These are phyloP conservation scores for Vicia villosa DNA, from an alignment of 306 rosid genomes.

Conservation along the genomic window DNA sequence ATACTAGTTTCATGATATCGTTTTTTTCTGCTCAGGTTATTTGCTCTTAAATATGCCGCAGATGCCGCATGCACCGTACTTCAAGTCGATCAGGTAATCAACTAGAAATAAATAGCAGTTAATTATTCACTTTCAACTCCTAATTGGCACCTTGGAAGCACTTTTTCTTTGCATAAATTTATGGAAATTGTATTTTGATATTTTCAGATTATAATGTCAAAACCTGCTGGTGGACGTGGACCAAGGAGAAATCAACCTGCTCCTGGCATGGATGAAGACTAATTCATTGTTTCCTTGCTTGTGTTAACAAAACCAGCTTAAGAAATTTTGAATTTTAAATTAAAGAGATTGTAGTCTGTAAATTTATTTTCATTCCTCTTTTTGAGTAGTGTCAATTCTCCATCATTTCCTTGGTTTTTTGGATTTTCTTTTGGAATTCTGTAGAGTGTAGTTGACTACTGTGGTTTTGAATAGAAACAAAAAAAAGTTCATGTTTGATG, in stretches of 20 bases:
- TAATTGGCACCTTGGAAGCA: not conserved
- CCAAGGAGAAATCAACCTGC: slow-evolving; percentile 83
- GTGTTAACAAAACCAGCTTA: slow-evolving; percentile 1
- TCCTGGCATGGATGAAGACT: slow-evolving; percentile 76
- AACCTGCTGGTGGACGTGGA: slow-evolving; percentile 98
- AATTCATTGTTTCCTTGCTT: slow-evolving; percentile 4
- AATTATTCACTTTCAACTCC: not conserved
- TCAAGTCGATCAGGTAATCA: slow-evolving; percentile 88
- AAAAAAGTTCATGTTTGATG: not conserved
- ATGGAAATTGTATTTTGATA: not conserved
- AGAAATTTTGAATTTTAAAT: slow-evolving; percentile 49
- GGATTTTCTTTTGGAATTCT: not conserved
- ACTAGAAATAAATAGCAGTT: not conserved
- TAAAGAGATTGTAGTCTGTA: slow-evolving; percentile 25
- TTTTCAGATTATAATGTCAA: slow-evolving; percentile 85
- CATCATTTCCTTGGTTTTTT: not conserved
- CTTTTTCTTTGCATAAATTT: not conserved
- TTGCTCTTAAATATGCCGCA: slow-evolving; percentile 87
- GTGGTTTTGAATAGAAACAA: not conserved
- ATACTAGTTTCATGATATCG: too few relatives aligned
- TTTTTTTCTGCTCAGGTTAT: too few relatives aligned
- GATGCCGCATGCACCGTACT: slow-evolving; percentile 98
- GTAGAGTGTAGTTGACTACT: not conserved
- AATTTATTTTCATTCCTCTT: slow-evolving; percentile 26
- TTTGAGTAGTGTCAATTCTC: not conserved